These are phyloP conservation scores for Colletotrichum cordylinicola DNA, from an alignment of 2,329 filamentous ascomycete species.

Conservation along the genomic window DNA sequence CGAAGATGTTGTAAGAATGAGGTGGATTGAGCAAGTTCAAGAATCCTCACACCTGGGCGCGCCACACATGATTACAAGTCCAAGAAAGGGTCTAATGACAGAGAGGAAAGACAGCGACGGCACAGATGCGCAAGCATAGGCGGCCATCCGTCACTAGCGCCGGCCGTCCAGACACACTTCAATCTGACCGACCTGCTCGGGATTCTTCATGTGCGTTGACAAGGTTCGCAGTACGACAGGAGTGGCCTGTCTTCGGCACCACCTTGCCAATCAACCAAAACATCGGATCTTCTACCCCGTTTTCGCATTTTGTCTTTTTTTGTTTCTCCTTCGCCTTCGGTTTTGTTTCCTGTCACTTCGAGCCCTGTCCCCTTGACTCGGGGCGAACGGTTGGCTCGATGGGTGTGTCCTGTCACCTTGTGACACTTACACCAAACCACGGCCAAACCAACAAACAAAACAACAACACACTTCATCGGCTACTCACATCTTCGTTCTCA, in stretches of 20 bases:
- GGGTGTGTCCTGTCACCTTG: background rate
- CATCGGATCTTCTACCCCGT: background rate
- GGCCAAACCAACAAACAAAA: background rate
- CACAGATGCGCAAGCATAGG: background rate
- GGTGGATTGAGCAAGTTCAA: conserved; percentile 26
- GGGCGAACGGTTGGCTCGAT: background rate
- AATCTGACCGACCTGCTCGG: background rate
- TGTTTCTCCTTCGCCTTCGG: background rate
- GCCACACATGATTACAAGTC: background rate
- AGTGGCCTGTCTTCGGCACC: background rate
- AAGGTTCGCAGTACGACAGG: background rate
- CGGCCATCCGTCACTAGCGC: background rate
- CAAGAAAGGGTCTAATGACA: background rate
- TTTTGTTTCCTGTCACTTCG: background rate
- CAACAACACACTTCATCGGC: background rate
- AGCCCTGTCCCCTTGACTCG: background rate
- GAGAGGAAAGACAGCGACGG: background rate
- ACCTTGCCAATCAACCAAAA: background rate
- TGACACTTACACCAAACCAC: background rate
- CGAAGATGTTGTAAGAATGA: background rate
- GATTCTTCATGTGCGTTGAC: background rate
- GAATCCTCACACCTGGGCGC: conserved; percentile 1
- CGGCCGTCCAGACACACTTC: background rate
- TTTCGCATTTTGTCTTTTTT: background rate
- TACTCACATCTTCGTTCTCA: background rate